phyloP scores from a whole-genome alignment of 2,329 filamentous ascomycete species.

The Cladophialophora psammophila region DNA sequence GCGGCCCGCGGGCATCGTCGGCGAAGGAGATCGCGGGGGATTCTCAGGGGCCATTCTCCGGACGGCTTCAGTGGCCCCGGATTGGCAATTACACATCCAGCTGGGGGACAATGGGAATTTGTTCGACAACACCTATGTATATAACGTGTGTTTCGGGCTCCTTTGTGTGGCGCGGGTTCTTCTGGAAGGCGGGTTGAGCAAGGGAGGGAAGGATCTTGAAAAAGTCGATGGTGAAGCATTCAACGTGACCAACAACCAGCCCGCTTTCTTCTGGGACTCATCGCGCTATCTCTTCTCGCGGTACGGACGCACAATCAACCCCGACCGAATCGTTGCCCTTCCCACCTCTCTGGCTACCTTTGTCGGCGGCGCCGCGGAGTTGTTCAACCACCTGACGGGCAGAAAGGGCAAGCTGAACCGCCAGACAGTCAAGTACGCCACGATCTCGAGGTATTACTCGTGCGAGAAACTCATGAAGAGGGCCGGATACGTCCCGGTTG shows the following conservation, averaged over 20 bases:
- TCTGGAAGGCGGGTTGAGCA: conserved; percentile 59
- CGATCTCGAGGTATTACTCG: conserved; percentile 58
- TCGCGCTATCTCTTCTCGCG: conserved; percentile 76
- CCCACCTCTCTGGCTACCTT: conserved; percentile 50
- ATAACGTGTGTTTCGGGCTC: conserved; percentile 78
- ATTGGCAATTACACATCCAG: conserved; percentile 75
- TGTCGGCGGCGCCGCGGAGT: conserved; percentile 53
- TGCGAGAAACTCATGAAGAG: conserved; percentile 56
- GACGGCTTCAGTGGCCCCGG: conserved; percentile 65
- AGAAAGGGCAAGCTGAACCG: conserved; percentile 56
- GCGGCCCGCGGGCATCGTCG: conserved; percentile 88
- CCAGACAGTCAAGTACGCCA: conserved; percentile 55
- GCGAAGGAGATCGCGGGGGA: conserved; percentile 79
- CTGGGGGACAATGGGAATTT: conserved; percentile 77
- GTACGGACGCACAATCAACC: conserved; percentile 54
- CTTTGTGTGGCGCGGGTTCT: conserved; percentile 79
- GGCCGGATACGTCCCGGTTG: conserved; percentile 55
- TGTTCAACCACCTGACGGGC: conserved; percentile 52
- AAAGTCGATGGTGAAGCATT: conserved; percentile 84
- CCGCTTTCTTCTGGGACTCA: conserved; percentile 92
- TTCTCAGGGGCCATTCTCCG: conserved; percentile 76
- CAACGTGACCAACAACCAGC: conserved; percentile 87
- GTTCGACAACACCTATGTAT: conserved; percentile 74
- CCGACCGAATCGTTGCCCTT: conserved; percentile 50
- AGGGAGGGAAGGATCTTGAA: conserved; percentile 72